phyloP scores from a whole-genome alignment of 176 grass and related monocot species.

The Zea mays region Zm-B73-REFERENCE-NAM-5.0 NC_050104.1:157219501-157220000 shows the following conservation, averaged over 20 bases:
- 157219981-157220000: too few relatives aligned
- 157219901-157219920: not conserved
- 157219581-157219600: constrained; percentile 57
- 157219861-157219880: constrained; percentile 56
- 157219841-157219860: constrained; percentile 42
- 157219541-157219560: constrained; percentile 33
- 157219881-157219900: constrained; percentile 34
- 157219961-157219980: too few relatives aligned
- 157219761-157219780: constrained; percentile 70
- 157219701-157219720: constrained; percentile 44
- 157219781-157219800: constrained; percentile 70
- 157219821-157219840: constrained; percentile 59
- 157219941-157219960: too few relatives aligned
- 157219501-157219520: too few relatives aligned
- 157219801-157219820: constrained; percentile 74
- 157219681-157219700: constrained; percentile 4
- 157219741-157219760: constrained; percentile 72
- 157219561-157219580: constrained; percentile 67
- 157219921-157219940: too few relatives aligned
- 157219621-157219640: constrained; percentile 59
- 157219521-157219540: not conserved
- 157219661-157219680: not conserved
- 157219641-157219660: constrained; percentile 26
- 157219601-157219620: constrained; percentile 75
- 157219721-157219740: constrained; percentile 60